Base-by-base conservation (phyloP, 768 basidiomycete species). In the Galerina sulciceps region DNA sequence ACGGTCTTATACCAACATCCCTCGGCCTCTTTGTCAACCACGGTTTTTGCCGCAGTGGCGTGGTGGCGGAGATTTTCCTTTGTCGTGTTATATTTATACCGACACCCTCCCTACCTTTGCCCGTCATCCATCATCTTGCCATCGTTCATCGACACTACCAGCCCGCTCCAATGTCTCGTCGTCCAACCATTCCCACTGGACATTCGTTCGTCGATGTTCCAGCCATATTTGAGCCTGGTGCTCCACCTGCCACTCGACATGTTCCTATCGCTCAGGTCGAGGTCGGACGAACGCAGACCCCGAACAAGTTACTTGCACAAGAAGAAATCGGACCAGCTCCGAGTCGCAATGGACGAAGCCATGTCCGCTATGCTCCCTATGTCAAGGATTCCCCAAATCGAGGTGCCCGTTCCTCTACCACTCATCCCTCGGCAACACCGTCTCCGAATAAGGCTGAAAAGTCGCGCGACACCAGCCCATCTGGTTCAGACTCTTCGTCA, bases 251-350 rank as follows among this genome's bases (percentile, higher is more conserved):
- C 34, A 49, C 60, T 18, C 20, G 52, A 23, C 63, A 60, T 8
- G 54, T 61, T 31, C 63, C 55, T 42, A 46, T 61, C 35, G 60
- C 59, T 14, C 60, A 64, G 45, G 61, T 60, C 20, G 63, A 64
- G 23, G 14, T 64, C 26, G 45, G 50, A 11, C 34, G 41, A 18
- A 37, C 31, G 34, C 35, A 41, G 23, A 13, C 38, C 4, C 47
- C 53, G 13, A 31, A 10, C n/a, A 55, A 48, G 47, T 53, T 60
- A 10, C 54, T 60, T 17, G 59, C 53, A 11, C 53, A 54, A 23
- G 59, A 60, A 48, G 59, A 60, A 36, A 26, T 60, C 13, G 59
- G 54, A 20, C 42, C 45, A 26, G 45, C 23, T 11, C 31, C 41
- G 35, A 22, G 43, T 53, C 59, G 47, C 6, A 31, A 41, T 37